Percentiles rank a stretch among this genome's conserved stretches.
phyloP scores from a whole-genome alignment of 2,329 filamentous ascomycete species.

The Pestalotiopsis sp. region DNA sequence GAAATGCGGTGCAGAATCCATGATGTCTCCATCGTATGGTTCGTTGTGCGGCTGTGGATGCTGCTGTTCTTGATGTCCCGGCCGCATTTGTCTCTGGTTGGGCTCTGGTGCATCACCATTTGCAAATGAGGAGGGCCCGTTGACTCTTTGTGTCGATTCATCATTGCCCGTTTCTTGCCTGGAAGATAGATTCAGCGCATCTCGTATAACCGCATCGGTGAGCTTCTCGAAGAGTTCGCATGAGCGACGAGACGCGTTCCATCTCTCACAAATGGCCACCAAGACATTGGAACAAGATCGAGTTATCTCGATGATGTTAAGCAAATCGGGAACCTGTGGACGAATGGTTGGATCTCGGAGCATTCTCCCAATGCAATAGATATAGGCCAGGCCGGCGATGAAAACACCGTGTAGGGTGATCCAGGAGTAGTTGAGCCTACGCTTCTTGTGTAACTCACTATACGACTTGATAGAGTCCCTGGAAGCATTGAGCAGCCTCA shows the following conservation, averaged over 20 bases:
- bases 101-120: not conserved
- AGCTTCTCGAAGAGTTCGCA: constrained; percentile 3
- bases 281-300: not conserved
- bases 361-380: not conserved
- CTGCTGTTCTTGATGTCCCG: not conserved
- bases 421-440: constrained; percentile 3
- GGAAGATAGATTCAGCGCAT: not conserved
- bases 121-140: not conserved
- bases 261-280: constrained; percentile 5
- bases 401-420: constrained; percentile 1
- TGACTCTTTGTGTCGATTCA: not conserved
- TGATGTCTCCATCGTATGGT: not conserved
- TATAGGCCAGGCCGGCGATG: not conserved
- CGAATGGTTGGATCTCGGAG: constrained; percentile 1
- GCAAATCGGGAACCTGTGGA: not conserved
- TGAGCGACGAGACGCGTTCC: constrained; percentile 4
- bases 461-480: not conserved
- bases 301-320: not conserved
- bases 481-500: not conserved
- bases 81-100: not conserved
- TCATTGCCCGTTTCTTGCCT: not conserved
- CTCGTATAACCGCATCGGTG: not conserved
- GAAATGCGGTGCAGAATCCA: not conserved
- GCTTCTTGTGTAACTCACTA: not conserved
- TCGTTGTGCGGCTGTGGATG: not conserved